Evolutionary conservation across 495 filamentous ascomycete species (phyloP), one percentile per base, ranked within the genome.

Genomic region (Hyaloscypha hepaticicola): DNA sequence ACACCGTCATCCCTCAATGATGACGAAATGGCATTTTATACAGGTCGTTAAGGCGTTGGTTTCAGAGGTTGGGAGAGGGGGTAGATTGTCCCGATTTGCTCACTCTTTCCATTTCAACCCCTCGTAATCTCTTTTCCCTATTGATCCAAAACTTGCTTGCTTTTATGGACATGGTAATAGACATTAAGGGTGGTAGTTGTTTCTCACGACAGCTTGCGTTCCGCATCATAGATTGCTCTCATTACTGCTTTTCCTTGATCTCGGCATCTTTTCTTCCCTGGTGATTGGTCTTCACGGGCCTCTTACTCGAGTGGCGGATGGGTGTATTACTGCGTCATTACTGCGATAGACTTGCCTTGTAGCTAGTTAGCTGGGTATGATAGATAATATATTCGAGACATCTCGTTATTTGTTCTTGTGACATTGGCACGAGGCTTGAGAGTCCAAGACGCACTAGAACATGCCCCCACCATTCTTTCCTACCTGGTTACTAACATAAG

Each of bases 31-130:
- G 62, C 65, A 65, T 70, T 65, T 55, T 58, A 65, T 67, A 61
- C 55, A 60, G 69, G 69, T 68, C 69, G 69, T 71, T 71, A 9
- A 67, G 69, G 69, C 69, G 69, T 71, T 71, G 69, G 65, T 62
- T 33, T 57, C 48, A 55, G 41, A 60, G 34, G 28, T 55, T 57
- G 50, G 66, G 65, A 65, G 28, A 57, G 58, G 41, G 38, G 62
- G 62, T 70, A 70, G 65, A 70, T 58, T 64, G 52, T 60, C 50
- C 59, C 65, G 65, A 64, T 65, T 70, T 70, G 61, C 58, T 66
- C 22, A 45, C 60, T 52, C 45, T 70, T 62, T 63, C 49, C 27
- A 55, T 63, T 64, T 59, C 9, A 26, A 25, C 64, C 51, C 45
- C 50, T 63, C 64, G 68, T 70, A 70, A 66, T 66, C 53, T 67